phyloP scores from a whole-genome alignment of 106 monocot genomes.

The Vanilla planifolia region DNA sequence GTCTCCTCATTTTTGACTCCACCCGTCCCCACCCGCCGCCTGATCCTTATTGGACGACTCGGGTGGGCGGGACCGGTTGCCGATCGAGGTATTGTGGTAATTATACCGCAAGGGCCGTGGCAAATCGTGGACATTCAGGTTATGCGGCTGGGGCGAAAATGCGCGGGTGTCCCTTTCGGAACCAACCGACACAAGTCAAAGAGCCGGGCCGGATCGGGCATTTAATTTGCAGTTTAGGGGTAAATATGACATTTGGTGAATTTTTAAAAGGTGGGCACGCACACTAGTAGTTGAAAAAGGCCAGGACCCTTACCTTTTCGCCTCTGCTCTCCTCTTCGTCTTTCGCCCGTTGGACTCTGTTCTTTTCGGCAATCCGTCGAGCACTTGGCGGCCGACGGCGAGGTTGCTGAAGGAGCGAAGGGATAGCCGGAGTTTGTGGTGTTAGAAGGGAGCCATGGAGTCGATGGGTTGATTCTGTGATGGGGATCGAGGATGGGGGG shows the following conservation, averaged over 20 bases:
- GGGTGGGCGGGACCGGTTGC: too few relatives aligned
- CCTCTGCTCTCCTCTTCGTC: neutral
- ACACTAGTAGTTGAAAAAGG: constrained; percentile 19
- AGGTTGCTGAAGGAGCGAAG: neutral
- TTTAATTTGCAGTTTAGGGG: constrained; percentile 1
- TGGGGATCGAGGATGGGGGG: constrained; percentile 19
- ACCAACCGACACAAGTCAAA: constrained; percentile 55
- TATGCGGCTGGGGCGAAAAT: constrained; percentile 5
- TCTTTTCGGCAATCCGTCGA: constrained; percentile 11
- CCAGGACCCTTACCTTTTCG: neutral
- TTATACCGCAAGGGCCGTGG: neutral
- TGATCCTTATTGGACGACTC: too few relatives aligned
- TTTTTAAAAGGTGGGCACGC: constrained; percentile 24
- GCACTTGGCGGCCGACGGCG: constrained; percentile 9
- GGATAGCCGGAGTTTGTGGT: too few relatives aligned
- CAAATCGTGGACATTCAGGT: neutral
- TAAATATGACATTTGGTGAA: constrained; percentile 19
- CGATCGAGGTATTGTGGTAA: constrained; percentile 10
- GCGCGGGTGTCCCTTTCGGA: constrained; percentile 12
- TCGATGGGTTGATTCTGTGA: neutral
- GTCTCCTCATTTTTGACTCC: neutral
- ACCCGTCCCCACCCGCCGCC: too few relatives aligned
- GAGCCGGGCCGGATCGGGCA: constrained; percentile 9
- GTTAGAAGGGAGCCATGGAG: neutral
- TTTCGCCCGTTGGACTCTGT: neutral